Conservation (phyloP, 805 yeast genomes). For the Kazachstania viticola region DNA sequence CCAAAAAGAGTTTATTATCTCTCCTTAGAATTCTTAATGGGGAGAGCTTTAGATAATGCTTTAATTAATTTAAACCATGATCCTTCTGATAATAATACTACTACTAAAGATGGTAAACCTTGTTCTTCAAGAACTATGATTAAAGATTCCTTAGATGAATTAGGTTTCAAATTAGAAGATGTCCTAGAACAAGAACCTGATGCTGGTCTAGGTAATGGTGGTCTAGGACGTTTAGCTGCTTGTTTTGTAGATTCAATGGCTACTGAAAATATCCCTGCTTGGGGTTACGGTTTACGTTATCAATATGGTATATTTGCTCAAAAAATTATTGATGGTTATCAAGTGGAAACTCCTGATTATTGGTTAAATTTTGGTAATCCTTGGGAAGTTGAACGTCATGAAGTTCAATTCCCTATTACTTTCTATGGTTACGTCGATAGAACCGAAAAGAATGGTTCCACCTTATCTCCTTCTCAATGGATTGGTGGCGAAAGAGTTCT, state of each 20-base stretch:
- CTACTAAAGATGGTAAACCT: constrained; percentile 5
- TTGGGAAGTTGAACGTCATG: constrained; percentile 84
- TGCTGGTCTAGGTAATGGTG: constrained; percentile 93
- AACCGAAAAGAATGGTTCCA: constrained; percentile 34
- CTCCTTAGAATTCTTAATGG: constrained; percentile 85
- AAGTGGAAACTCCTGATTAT: constrained; percentile 88
- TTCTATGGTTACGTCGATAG: constrained; percentile 75
- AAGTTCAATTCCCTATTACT: constrained; percentile 80
- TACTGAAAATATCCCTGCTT: constrained; percentile 78
- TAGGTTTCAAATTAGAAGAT: constrained; percentile 85
- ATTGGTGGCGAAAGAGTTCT: constrained; percentile 79
- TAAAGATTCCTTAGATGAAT: constrained; percentile 43
- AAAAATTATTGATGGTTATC: constrained; percentile 81
- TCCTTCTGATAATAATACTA: constrained; percentile 1
- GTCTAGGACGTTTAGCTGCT: constrained; percentile 88
- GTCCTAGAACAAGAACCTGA: constrained; percentile 79
- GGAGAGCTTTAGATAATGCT: constrained; percentile 91
- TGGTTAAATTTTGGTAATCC: constrained; percentile 87
- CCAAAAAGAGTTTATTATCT: constrained; percentile 80
- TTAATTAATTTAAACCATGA: constrained; percentile 60
- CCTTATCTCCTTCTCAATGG: constrained; percentile 62
- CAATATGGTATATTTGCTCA: constrained; percentile 91
- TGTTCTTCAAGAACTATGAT: constrained; percentile 40
- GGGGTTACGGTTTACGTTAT: constrained; percentile 94
- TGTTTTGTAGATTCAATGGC: constrained; percentile 85